Evolutionary conservation across 1,139 yeast species (phyloP).

Genomic region (Blastobotrys petasosporus): DNA sequence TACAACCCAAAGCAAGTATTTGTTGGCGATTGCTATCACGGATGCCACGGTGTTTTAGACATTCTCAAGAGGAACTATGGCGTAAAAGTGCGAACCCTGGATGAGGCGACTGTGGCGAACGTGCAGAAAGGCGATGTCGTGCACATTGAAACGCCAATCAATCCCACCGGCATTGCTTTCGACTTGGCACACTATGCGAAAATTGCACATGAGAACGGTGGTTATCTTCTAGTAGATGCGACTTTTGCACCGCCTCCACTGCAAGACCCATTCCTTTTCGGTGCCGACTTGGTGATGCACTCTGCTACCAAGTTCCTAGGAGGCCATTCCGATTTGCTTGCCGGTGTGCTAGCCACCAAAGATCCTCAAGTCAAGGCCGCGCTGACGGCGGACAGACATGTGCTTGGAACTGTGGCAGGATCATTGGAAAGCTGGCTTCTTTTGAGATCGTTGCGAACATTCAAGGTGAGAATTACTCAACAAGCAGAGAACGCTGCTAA

Average conservation of each 20-base stretch:
- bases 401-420: conserved; percentile 72
- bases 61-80: conserved; percentile 58
- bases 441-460: conserved; percentile 74
- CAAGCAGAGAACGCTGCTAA: conserved; percentile 63
- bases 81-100: conserved; percentile 46
- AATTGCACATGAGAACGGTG: conserved; percentile 65
- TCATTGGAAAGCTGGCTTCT: conserved; percentile 70
- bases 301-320: conserved; percentile 90
- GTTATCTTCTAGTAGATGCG: conserved; percentile 67
- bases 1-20: conserved; percentile 70
- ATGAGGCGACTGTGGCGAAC: conserved; percentile 45
- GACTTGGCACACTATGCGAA: conserved; percentile 60
- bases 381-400: conserved; percentile 55
- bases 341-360: conserved; percentile 70
- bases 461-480: conserved; percentile 56
- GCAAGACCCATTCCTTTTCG: conserved; percentile 70
- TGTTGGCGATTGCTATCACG: conserved; percentile 80
- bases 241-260: conserved; percentile 94
- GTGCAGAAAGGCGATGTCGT: conserved; percentile 66
- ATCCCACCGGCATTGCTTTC: conserved; percentile 70
- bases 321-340: conserved; percentile 87
- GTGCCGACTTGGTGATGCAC: conserved; percentile 80
- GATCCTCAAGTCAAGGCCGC: conserved; percentile 41
- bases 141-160: conserved; percentile 82
- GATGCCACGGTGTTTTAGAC: conserved; percentile 64